Percentiles rank a stretch among this genome's conserved stretches.
Conservation (phyloP, 192 early-diverging fungal genomes). For the Coemansia sp. region DNA sequence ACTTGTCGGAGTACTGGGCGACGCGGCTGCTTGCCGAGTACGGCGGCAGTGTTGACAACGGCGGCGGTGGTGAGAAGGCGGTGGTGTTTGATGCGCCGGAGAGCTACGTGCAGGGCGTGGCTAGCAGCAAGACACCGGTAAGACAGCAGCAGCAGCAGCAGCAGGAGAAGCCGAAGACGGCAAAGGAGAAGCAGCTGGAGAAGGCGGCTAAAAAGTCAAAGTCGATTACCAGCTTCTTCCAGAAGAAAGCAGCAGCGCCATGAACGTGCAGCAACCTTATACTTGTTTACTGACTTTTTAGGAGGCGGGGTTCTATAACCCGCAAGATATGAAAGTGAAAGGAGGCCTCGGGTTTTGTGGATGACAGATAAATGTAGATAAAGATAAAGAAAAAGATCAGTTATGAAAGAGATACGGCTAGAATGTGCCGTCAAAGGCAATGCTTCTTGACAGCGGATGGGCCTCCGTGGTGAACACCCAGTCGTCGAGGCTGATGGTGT, state of each 20-base stretch:
- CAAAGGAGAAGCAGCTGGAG: constrained; percentile 48
- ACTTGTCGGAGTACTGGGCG: constrained; percentile 31
- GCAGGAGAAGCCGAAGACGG: constrained; percentile 31
- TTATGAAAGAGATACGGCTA: not conserved
- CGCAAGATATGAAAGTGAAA: too few species aligned
- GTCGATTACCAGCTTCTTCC: constrained; percentile 43
- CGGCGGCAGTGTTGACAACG: constrained; percentile 20
- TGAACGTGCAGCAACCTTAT: not conserved
- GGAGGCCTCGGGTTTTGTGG: not conserved
- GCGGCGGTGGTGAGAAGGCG: constrained; percentile 14
- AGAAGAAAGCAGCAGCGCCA: constrained; percentile 19
- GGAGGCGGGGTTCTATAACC: too few species aligned
- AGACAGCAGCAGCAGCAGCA: constrained; percentile 5
- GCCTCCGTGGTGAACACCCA: constrained; percentile 97
- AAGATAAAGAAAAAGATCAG: constrained; percentile 5
- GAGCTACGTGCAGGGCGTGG: constrained; percentile 30
- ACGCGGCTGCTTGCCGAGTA: constrained; percentile 23
- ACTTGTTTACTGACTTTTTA: not conserved
- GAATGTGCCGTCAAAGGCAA: constrained; percentile 45
- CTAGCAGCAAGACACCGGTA: constrained; percentile 2
- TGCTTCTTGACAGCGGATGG: constrained; percentile 66
- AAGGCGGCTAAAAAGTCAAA: constrained; percentile 45
- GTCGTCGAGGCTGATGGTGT: constrained; percentile 69
- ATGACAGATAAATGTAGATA: not conserved
- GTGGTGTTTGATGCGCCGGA: constrained; percentile 33